Conservation (phyloP, 768 basidiomycete species). For the Chalciporus pseudorubinellus region DNA sequence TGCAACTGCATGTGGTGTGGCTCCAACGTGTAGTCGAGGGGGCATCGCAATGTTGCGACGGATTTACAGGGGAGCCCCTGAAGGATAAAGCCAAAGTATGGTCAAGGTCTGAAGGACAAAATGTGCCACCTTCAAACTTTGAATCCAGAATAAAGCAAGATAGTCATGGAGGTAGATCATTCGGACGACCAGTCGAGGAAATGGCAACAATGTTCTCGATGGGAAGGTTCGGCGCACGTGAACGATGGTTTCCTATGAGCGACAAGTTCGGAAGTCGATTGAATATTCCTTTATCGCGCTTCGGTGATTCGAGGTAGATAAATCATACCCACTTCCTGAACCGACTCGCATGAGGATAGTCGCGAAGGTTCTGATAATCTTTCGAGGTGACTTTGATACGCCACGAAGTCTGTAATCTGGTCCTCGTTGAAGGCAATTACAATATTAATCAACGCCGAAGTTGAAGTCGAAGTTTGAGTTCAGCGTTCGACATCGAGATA, state of each 20-base stretch:
- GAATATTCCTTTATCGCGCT: not conserved
- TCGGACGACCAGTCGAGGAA: no score
- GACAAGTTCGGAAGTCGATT: not conserved
- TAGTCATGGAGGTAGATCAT: no score
- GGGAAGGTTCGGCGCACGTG: no score
- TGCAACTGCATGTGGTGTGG: no score
- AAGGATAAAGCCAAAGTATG: not conserved
- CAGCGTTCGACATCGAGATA: no score
- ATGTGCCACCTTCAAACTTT: no score
- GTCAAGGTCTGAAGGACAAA: not conserved
- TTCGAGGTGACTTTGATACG: not conserved
- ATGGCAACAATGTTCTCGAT: no score
- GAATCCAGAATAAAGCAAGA: no score
- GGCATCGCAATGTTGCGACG: not conserved
- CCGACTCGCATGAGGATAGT: not conserved
- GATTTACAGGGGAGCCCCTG: slow-evolving; percentile 2
- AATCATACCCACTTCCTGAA: not conserved
- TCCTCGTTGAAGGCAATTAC: not conserved
- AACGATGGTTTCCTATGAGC: not conserved
- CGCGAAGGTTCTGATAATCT: not conserved
- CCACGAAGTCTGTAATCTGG: not conserved
- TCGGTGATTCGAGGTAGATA: not conserved
- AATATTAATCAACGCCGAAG: no score
- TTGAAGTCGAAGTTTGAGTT: no score
- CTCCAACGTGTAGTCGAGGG: no score